Evolutionary conservation across 768 basidiomycete genomes (phyloP).

Genomic region (Neoboletus brunneissimus): DNA sequence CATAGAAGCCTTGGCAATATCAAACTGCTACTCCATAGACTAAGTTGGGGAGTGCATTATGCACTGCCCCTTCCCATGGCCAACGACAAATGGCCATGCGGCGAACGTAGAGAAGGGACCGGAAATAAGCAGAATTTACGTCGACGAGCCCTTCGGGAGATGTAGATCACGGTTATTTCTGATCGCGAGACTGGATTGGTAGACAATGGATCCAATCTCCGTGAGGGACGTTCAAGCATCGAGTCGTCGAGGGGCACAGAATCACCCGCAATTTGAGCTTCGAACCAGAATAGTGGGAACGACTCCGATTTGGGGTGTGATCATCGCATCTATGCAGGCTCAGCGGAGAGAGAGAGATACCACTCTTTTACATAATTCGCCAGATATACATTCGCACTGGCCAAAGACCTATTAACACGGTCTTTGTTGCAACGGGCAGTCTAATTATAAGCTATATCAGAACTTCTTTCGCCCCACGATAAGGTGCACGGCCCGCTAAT

Average conservation of each 20-base stretch:
- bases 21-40: not conserved
- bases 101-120: not conserved
- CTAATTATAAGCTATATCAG: not conserved
- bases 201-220: not conserved
- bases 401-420: not conserved
- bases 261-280: not conserved
- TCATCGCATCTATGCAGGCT: not conserved
- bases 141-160: not conserved
- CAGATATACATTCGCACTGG: not conserved
- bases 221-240: not conserved
- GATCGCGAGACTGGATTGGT: not conserved
- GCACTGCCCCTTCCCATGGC: not conserved
- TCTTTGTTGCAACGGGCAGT: not conserved
- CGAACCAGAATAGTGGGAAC: not conserved
- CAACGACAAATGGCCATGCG: not conserved
- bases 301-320: not conserved
- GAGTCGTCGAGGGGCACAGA: not conserved
- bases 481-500: not conserved
- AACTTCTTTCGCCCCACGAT: not conserved
- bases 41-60: not conserved
- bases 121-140: slow-evolving; percentile 14
- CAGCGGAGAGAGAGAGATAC: not conserved
- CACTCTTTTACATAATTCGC: not conserved
- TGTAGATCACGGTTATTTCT: not conserved
- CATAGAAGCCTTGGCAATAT: slow-evolving; percentile 1